Conservation (phyloP, 2,329 filamentous ascomycete genomes). For the Colletotrichum neosansevieriae region DNA sequence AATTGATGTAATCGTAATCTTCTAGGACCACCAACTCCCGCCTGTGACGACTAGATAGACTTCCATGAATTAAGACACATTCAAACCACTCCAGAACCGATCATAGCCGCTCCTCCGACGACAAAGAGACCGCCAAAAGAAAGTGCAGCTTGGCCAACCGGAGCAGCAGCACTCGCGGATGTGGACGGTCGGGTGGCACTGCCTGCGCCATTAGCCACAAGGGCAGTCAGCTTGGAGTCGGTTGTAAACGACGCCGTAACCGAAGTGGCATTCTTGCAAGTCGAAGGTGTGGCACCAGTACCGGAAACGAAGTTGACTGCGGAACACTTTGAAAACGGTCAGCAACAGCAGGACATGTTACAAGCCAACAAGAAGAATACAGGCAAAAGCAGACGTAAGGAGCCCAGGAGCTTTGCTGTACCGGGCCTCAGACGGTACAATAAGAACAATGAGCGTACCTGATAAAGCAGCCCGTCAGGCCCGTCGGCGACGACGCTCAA, state of each 20-base stretch:
- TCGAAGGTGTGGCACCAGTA: conserved; percentile 46
- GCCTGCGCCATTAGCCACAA: neutral
- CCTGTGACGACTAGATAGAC: too few species aligned
- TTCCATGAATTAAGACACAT: too few species aligned
- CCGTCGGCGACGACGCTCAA: conserved; percentile 64
- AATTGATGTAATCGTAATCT: too few species aligned
- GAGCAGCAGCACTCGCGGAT: neutral
- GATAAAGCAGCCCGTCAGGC: conserved; percentile 67
- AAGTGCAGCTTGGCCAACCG: neutral
- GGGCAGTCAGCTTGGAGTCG: conserved; percentile 6
- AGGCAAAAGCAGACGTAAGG: neutral
- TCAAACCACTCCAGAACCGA: neutral
- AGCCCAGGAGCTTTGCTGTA: too few species aligned
- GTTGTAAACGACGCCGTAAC: conserved; percentile 6
- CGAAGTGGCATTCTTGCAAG: conserved; percentile 52
- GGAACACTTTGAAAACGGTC: neutral
- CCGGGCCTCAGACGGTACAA: too few species aligned
- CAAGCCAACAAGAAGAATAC: neutral
- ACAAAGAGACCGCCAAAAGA: neutral
- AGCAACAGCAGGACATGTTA: neutral
- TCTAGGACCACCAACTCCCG: too few species aligned
- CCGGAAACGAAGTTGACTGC: conserved; percentile 66
- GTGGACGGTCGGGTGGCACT: neutral
- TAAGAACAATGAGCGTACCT: conserved; percentile 54
- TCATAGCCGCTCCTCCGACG: neutral